Conservation (phyloP, 345 rosid genomes). For the Clarkia xantiana region DNA sequence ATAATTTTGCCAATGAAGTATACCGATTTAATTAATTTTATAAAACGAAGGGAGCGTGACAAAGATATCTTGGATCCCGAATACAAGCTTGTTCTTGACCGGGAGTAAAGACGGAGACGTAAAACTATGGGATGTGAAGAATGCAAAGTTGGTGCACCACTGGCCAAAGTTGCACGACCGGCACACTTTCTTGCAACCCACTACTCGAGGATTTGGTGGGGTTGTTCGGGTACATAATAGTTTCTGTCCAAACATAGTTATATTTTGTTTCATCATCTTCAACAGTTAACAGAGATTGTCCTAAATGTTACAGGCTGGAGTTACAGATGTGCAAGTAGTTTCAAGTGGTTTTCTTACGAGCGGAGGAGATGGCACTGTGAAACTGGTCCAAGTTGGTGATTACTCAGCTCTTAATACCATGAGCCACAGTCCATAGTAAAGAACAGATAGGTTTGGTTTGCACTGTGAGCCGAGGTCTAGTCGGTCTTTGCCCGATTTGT, state of each 20-base stretch:
- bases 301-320: constrained; percentile 45
- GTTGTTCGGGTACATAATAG: constrained; percentile 52
- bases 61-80: constrained; percentile 59
- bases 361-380: constrained; percentile 82
- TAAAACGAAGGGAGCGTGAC: constrained; percentile 58
- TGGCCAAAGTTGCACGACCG: constrained; percentile 90
- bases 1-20: not conserved
- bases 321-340: constrained; percentile 73
- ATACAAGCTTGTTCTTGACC: constrained; percentile 76
- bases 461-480: too few species aligned
- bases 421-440: too few species aligned
- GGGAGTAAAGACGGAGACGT: constrained; percentile 99
- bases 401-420: not conserved
- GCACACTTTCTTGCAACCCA: constrained; percentile 69
- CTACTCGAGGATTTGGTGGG: constrained; percentile 77
- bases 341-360: constrained; percentile 67
- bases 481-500: too few species aligned
- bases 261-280: not conserved
- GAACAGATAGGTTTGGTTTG: too few species aligned
- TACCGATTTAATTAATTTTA: constrained; percentile 3
- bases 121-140: constrained; percentile 93
- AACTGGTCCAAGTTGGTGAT: constrained; percentile 40
- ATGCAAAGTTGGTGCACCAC: constrained; percentile 56
- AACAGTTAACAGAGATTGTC: not conserved
- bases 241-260: not conserved